These are phyloP conservation scores for Sindora glabra DNA, from an alignment of 306 rosid species.

Conservation along the genomic window DNA sequence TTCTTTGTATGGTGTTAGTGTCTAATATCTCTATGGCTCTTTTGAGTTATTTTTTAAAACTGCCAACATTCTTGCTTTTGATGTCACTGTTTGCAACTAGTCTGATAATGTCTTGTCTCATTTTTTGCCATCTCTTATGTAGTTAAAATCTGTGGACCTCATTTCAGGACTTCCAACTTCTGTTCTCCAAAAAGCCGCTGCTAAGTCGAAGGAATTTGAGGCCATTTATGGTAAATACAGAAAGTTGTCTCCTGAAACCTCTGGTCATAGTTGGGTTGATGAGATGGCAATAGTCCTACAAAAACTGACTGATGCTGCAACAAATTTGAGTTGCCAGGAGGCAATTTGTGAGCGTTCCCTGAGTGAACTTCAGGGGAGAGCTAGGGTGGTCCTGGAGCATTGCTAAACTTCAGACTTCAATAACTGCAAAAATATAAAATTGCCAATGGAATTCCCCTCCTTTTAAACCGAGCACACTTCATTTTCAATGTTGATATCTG, in stretches of 20 bases:
- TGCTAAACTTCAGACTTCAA: slow-evolving; percentile 8
- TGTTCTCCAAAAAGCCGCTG: slow-evolving; percentile 66
- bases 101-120: not conserved
- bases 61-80: too few relatives aligned
- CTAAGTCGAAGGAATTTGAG: slow-evolving; percentile 80
- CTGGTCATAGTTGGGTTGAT: slow-evolving; percentile 27
- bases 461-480: not conserved
- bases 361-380: slow-evolving; percentile 42
- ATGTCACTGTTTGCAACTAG: not conserved
- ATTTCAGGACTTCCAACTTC: slow-evolving; percentile 52
- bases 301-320: slow-evolving; percentile 14
- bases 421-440: not conserved
- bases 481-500: slow-evolving; percentile 7
- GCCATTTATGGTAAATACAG: slow-evolving; percentile 51
- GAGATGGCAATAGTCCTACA: slow-evolving; percentile 16
- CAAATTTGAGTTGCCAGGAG: slow-evolving; percentile 18
- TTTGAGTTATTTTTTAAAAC: too few relatives aligned
- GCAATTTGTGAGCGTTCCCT: slow-evolving; percentile 10
- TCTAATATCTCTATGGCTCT: too few relatives aligned
- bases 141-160: not conserved
- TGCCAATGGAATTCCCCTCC: not conserved
- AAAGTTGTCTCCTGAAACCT: slow-evolving; percentile 12
- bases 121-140: not conserved
- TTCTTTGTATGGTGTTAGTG: too few relatives aligned
- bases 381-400: slow-evolving; percentile 29